These are phyloP conservation scores for Neonectria punicea DNA, from an alignment of 2,329 filamentous ascomycete species.

Conservation along the genomic window DNA sequence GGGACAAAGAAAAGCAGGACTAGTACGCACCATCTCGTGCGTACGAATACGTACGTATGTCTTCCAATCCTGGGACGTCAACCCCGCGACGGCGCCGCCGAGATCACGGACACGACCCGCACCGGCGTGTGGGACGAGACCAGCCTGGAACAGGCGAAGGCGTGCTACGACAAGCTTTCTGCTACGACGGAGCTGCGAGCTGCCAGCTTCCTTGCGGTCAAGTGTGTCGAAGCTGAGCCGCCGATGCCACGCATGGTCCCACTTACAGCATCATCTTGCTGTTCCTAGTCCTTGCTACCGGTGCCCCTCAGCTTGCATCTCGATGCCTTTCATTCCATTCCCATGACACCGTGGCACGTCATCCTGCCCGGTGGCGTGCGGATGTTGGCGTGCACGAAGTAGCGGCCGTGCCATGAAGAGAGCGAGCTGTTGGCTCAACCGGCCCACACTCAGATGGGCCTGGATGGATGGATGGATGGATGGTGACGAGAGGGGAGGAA, in stretches of 20 bases:
- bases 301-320: constrained; percentile 10
- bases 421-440: constrained; percentile 16
- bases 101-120: not conserved
- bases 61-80: not conserved
- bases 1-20: not conserved
- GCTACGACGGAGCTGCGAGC: not conserved
- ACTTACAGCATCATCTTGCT: not conserved
- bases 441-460: constrained; percentile 23
- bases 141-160: not conserved
- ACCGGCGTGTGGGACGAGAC: constrained; percentile 1
- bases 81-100: constrained; percentile 10
- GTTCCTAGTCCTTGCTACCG: not conserved
- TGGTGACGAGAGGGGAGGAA: not conserved
- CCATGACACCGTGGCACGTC: constrained; percentile 38
- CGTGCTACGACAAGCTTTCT: constrained; percentile 1
- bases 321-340: constrained; percentile 15
- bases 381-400: not conserved
- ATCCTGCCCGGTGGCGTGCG: constrained; percentile 28
- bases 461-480: not conserved
- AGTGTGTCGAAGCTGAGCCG: not conserved
- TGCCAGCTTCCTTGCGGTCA: not conserved
- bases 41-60: too few species aligned
- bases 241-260: constrained; percentile 5
- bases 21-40: too few species aligned
- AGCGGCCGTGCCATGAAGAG: not conserved